These are phyloP conservation scores for Novymonas esmeraldas DNA, from an alignment of 208 protist species.

Conservation along the genomic window DNA sequence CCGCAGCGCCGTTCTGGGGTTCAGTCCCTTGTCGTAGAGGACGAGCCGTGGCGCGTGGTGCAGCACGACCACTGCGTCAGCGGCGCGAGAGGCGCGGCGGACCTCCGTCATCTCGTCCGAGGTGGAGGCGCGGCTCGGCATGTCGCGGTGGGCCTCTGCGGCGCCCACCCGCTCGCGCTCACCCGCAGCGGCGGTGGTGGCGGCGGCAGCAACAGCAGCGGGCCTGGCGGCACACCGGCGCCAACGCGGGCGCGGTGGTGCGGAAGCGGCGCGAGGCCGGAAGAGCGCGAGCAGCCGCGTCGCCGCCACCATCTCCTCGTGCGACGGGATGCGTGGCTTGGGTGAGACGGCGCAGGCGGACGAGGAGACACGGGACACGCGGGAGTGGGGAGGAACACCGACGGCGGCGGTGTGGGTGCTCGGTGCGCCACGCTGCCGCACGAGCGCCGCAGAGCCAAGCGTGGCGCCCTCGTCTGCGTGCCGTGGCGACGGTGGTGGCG, in stretches of 20 bases:
- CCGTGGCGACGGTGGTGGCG: neutral
- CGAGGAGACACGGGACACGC: too few species aligned
- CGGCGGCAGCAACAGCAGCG: neutral
- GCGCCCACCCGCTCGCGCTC: neutral
- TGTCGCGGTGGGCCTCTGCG: neutral
- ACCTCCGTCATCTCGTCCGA: conserved; percentile 31
- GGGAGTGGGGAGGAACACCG: too few species aligned
- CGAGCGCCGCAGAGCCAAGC: neutral
- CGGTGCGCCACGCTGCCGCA: neutral
- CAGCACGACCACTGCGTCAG: conserved; percentile 42
- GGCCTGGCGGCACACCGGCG: conserved; percentile 8
- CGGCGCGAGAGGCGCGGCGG: conserved; percentile 7
- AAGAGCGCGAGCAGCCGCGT: conserved; percentile 35
- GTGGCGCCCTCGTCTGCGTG: neutral
- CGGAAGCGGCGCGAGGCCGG: conserved; percentile 36
- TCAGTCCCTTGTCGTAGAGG: conserved; percentile 34
- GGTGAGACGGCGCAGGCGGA: too few species aligned
- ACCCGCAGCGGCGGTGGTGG: neutral
- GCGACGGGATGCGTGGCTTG: conserved; percentile 1
- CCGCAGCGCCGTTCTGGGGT: conserved; percentile 18
- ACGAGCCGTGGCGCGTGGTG: conserved; percentile 65
- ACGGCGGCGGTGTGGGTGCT: neutral
- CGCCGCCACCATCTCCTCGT: conserved; percentile 19
- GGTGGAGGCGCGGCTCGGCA: conserved; percentile 1
- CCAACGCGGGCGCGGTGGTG: conserved; percentile 26